Evolutionary conservation across 2,329 filamentous ascomycete species (phyloP).

Genomic region (Teratosphaeria zuluensis): DNA sequence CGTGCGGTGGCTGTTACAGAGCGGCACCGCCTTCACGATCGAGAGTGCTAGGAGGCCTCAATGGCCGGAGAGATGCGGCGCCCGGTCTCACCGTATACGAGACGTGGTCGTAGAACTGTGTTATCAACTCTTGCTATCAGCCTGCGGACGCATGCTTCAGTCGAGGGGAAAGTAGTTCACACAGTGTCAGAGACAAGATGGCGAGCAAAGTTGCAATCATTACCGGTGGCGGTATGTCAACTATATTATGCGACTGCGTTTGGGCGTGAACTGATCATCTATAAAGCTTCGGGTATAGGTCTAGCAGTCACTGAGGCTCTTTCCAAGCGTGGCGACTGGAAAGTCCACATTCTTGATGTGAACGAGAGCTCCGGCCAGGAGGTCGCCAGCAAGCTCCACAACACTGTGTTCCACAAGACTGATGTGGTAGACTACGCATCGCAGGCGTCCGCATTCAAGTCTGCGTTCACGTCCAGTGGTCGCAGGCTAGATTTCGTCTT

Average conservation of each 20-base stretch:
- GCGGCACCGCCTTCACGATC: neutral
- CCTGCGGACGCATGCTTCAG: too few relatives aligned
- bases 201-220: constrained; percentile 16
- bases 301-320: constrained; percentile 31
- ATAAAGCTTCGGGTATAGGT: constrained; percentile 33
- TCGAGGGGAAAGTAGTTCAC: too few relatives aligned
- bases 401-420: constrained; percentile 29
- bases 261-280: neutral
- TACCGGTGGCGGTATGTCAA: constrained; percentile 16
- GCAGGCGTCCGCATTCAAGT: constrained; percentile 28
- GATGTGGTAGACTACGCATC: constrained; percentile 30
- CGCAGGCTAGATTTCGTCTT: constrained; percentile 39
- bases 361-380: constrained; percentile 26
- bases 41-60: neutral
- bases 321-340: constrained; percentile 27
- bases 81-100: too few relatives aligned
- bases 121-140: too few relatives aligned
- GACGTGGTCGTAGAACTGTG: too few relatives aligned
- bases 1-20: too few relatives aligned
- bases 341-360: constrained; percentile 32
- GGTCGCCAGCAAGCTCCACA: constrained; percentile 17
- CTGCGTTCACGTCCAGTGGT: constrained; percentile 22
- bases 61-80: neutral
- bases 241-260: neutral
- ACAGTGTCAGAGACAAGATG: neutral